Percentiles rank a stretch among this genome's conserved stretches.
These are phyloP conservation scores for Arctium minus DNA, from an alignment of 129 eudicot genomes.

Conservation along the genomic window DNA sequence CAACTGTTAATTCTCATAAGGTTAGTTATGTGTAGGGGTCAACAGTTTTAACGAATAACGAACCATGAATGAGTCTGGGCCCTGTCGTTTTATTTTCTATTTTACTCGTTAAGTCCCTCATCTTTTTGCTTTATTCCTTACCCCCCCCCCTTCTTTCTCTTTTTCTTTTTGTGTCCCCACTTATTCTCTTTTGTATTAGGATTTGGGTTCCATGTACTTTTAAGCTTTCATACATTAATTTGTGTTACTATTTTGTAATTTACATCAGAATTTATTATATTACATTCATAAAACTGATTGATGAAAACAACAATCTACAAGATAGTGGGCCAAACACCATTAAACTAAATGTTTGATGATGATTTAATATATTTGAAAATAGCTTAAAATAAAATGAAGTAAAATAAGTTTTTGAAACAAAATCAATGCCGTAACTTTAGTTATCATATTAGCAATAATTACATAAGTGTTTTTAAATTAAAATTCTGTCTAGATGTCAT, in stretches of 20 bases:
- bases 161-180: conserved; percentile 1
- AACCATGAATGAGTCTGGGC: neutral
- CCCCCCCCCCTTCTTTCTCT: neutral
- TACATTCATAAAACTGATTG: too few species aligned
- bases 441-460: too few species aligned
- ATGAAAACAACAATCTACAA: neutral
- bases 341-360: too few species aligned
- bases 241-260: neutral
- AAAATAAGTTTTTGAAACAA: too few species aligned
- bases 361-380: too few species aligned
- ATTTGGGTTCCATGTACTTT: neutral
- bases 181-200: neutral
- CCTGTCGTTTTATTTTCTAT: neutral
- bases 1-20: neutral
- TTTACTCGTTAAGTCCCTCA: neutral
- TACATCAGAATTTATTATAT: too few species aligned
- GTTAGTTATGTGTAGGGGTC: neutral
- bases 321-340: too few species aligned
- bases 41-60: neutral
- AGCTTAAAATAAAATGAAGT: too few species aligned
- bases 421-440: too few species aligned
- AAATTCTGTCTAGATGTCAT: too few species aligned
- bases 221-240: neutral
- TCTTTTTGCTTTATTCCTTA: neutral
- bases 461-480: too few species aligned